Base-by-base conservation (phyloP, 2,329 filamentous ascomycete genomes). In the Pseudogymnoascus sp. region DNA sequence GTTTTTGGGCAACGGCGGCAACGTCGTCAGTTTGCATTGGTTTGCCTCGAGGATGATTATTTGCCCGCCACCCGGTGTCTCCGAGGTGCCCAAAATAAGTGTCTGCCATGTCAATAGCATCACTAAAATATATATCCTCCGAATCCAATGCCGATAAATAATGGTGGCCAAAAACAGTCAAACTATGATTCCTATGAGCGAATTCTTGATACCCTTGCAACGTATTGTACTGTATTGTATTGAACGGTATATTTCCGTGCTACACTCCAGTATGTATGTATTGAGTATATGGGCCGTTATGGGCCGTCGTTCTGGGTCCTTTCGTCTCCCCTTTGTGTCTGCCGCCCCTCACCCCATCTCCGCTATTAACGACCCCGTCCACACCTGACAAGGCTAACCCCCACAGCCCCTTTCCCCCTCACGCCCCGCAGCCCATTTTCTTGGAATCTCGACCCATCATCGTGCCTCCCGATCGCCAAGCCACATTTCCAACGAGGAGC, bases 371-470 rank as follows among this genome's bases (percentile, higher is more conserved):
- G 44, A 33, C 9, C 31, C 44, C 9, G 13, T 50, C 44, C 44
- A 50, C 44, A 29, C 44, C 44, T 50, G 44, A 50, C 44, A 50
- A 50, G 44, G 44, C 44, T 50, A 50, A 50, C 44, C 44, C 44
- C 44, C 44, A 46, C 42, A 46, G 21, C 26, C 7, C n/a, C 15
- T 3, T 3, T 23, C 15, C 46, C 26, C 7, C n/a, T 53, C 26
- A 53, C 46, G 46, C 46, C 46, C 46, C 46, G 26, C 46, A 53
- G 5, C 50, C 29, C 26, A 31, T 56, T 56, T 56, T 56, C 29
- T 56, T 56, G 50, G 50, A 56, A 56, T 56, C 50, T 56, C 50
- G 50, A 56, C 50, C 29, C 50, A 56, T 56, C 50, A 56, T 56
- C 29, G 50, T 56, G 50, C 50, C 50, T 56, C 31, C 29, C 50